A percentile compares a stretch with the other conserved stretches of the same genome.
phyloP scores from a whole-genome alignment of 2,329 filamentous ascomycete species.

The Cryphonectria radicalis region DNA sequence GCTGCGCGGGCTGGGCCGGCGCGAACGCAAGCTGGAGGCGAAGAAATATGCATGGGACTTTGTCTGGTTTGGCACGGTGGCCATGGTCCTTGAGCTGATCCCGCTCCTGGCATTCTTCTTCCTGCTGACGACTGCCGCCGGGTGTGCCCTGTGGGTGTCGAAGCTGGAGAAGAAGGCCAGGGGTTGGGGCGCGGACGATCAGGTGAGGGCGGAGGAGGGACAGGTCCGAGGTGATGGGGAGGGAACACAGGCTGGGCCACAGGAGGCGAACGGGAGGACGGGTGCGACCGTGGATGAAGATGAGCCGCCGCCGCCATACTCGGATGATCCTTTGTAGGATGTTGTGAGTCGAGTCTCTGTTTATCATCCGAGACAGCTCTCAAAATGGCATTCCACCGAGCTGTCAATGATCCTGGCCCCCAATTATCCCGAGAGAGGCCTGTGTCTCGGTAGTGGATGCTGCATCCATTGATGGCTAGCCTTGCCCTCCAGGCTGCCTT shows the following conservation, averaged over 20 bases:
- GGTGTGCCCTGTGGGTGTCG: constrained; percentile 84
- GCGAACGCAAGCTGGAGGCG: constrained; percentile 73
- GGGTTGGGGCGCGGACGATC: constrained; percentile 19
- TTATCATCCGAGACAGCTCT: constrained; percentile 29
- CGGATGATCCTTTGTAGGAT: constrained; percentile 42
- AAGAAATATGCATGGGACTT: constrained; percentile 76
- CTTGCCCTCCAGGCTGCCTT: neutral
- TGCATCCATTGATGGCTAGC: neutral
- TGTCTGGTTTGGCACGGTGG: constrained; percentile 88
- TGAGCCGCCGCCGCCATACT: constrained; percentile 44
- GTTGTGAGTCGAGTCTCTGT: constrained; percentile 15
- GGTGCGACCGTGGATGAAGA: constrained; percentile 33
- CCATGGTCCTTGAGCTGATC: constrained; percentile 83
- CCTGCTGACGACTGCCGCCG: constrained; percentile 82
- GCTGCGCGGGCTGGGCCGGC: constrained; percentile 73
- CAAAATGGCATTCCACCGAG: neutral
- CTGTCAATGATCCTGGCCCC: constrained; percentile 7
- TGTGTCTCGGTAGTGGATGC: neutral
- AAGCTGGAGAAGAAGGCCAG: constrained; percentile 68
- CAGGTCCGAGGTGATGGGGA: constrained; percentile 18
- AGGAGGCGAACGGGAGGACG: constrained; percentile 21
- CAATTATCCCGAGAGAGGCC: constrained; percentile 8
- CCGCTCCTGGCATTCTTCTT: constrained; percentile 94
- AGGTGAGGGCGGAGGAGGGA: constrained; percentile 31
- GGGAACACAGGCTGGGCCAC: constrained; percentile 12